Evolutionary conservation across 2,329 filamentous ascomycete genomes (phyloP).

Genomic region (Drechslerella dactyloides): DNA sequence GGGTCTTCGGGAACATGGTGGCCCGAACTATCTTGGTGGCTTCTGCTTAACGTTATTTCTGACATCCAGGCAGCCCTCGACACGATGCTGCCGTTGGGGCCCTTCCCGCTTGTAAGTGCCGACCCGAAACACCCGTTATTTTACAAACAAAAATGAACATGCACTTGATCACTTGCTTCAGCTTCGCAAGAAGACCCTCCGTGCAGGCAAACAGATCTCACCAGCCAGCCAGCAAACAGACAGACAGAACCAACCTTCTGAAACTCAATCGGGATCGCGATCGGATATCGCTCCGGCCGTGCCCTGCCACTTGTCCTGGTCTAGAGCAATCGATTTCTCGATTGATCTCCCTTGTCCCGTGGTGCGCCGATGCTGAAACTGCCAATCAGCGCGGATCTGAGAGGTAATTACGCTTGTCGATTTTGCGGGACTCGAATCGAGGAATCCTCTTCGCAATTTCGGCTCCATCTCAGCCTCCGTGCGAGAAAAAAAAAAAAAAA

Average conservation of each 20-base stretch:
- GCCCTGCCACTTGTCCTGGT: conserved; percentile 3
- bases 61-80: too few relatives aligned
- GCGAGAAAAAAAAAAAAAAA: neutral
- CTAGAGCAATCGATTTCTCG: conserved; percentile 7
- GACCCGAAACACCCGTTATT: too few relatives aligned
- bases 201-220: neutral
- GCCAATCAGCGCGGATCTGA: neutral
- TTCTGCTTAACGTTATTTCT: too few relatives aligned
- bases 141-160: too few relatives aligned
- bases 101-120: too few relatives aligned
- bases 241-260: neutral
- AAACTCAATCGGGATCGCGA: conserved; percentile 10
- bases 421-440: neutral
- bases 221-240: neutral
- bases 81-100: too few relatives aligned
- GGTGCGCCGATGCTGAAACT: too few relatives aligned
- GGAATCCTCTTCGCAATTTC: neutral
- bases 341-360: neutral
- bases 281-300: conserved; percentile 4
- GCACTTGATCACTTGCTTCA: neutral
- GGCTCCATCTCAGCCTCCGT: neutral
- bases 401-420: neutral
- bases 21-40: too few relatives aligned
- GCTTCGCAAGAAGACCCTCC: neutral
- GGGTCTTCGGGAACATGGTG: too few relatives aligned